Percentiles rank a stretch among this genome's conserved stretches.
These are phyloP conservation scores for Fusarium pseudoanthophilum DNA, from an alignment of 2,329 filamentous ascomycete genomes.

Conservation along the genomic window DNA sequence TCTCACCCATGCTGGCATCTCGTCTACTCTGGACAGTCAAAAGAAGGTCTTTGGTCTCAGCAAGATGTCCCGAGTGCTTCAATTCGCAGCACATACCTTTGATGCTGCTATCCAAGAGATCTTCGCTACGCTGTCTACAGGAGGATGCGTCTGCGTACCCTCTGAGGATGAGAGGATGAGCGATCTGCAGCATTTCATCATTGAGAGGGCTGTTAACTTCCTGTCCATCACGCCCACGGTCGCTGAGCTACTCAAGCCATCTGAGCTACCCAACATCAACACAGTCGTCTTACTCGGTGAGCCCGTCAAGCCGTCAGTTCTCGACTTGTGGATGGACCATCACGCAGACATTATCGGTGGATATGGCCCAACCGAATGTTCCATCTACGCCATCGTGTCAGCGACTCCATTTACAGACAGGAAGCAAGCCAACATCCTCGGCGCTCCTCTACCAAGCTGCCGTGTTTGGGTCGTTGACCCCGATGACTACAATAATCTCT, in stretches of 20 bases:
- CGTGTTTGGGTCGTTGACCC: background rate
- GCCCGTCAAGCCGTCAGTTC: background rate
- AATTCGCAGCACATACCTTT: background rate
- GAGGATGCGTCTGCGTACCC: background rate
- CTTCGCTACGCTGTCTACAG: background rate
- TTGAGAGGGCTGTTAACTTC: background rate
- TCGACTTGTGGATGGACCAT: background rate
- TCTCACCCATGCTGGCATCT: background rate
- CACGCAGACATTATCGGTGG: background rate
- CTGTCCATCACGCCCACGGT: background rate
- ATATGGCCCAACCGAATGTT: background rate
- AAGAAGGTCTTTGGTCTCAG: background rate
- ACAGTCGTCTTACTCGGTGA: background rate
- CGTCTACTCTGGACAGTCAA: background rate
- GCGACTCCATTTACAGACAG: background rate
- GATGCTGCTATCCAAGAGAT: background rate
- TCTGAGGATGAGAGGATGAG: background rate
- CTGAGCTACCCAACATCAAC: background rate
- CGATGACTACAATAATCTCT: background rate
- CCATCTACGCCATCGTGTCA: background rate
- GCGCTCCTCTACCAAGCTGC: background rate
- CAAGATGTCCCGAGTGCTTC: background rate
- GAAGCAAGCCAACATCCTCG: background rate
- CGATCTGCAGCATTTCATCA: background rate
- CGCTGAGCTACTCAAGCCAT: background rate